Percentiles rank a stretch among this genome's conserved stretches.
These are phyloP conservation scores for Phytopythium litorale DNA, from an alignment of 352 stramenopile genomes.

Conservation along the genomic window DNA sequence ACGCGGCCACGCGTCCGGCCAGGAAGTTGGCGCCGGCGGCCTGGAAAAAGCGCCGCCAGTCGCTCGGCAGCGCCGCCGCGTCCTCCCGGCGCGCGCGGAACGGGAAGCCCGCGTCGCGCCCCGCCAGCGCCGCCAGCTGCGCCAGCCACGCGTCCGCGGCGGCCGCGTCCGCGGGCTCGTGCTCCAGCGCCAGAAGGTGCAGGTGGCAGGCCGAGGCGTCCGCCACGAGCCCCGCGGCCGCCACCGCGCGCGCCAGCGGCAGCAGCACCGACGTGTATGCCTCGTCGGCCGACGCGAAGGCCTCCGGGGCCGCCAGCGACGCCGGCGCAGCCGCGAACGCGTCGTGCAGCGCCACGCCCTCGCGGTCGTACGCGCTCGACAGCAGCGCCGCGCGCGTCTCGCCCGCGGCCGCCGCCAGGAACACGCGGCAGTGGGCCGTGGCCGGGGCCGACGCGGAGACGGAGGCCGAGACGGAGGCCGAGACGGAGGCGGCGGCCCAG, in stretches of 20 bases:
- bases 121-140: constrained; percentile 28
- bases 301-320: constrained; percentile 15
- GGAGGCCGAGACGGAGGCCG: background rate
- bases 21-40: constrained; percentile 62
- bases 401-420: constrained; percentile 32
- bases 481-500: background rate
- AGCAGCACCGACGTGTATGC: constrained; percentile 38
- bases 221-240: constrained; percentile 20
- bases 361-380: constrained; percentile 44
- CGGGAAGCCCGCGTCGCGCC: constrained; percentile 46
- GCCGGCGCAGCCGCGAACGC: constrained; percentile 23
- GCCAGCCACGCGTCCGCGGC: constrained; percentile 16
- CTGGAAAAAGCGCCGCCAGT: constrained; percentile 50
- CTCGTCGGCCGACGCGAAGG: constrained; percentile 18
- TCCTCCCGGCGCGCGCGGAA: constrained; percentile 53
- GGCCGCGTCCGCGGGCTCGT: constrained; percentile 8
- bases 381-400: constrained; percentile 49
- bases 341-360: constrained; percentile 44
- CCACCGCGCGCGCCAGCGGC: constrained; percentile 39
- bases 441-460: constrained; percentile 3
- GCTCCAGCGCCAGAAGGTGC: background rate
- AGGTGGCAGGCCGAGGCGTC: constrained; percentile 13
- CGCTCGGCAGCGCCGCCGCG: constrained; percentile 30
- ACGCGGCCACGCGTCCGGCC: constrained; percentile 34
- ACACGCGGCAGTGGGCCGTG: constrained; percentile 45